phyloP scores from a whole-genome alignment of 2,329 filamentous ascomycete genomes.

The Salinomyces thailandicus region DNA sequence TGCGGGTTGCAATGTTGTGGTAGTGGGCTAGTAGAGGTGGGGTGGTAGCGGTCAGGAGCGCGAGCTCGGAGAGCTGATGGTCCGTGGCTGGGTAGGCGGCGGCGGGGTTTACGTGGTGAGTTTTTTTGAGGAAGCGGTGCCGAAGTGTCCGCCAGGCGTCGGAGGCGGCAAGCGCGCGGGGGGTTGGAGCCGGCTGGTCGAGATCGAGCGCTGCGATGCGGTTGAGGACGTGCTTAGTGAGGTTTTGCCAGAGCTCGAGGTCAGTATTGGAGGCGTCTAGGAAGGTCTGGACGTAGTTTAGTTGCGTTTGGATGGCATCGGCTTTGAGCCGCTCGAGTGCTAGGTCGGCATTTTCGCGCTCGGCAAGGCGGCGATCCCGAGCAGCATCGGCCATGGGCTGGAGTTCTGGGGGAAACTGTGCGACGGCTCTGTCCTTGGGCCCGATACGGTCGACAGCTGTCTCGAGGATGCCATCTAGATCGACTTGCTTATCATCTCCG shows the following conservation, averaged over 20 bases:
- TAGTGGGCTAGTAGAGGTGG: conserved; percentile 14
- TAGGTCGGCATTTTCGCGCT: not conserved
- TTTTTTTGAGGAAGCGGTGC: no score
- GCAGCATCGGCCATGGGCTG: conserved; percentile 9
- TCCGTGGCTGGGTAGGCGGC: not conserved
- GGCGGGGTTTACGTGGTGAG: conserved; percentile 1
- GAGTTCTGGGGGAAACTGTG: conserved; percentile 7
- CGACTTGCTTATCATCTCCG: not conserved
- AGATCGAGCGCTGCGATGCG: conserved; percentile 5
- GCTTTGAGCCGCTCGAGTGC: not conserved
- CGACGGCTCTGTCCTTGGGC: not conserved
- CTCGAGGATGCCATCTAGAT: conserved; percentile 5
- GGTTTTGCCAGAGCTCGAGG: conserved; percentile 53
- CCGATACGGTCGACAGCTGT: conserved; percentile 1
- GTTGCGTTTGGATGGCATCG: conserved; percentile 1
- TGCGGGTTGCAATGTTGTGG: conserved; percentile 30
- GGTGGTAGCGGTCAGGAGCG: conserved; percentile 9
- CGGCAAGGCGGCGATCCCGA: not conserved
- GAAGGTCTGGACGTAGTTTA: conserved; percentile 14
- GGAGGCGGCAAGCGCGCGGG: not conserved
- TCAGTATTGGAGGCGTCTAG: conserved; percentile 51
- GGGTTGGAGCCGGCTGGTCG: not conserved
- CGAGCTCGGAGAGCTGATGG: conserved; percentile 3
- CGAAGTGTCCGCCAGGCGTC: no score
- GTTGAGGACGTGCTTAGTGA: conserved; percentile 58